Evolutionary conservation across 164 flowering plant species (phyloP), one percentile per base, ranked within the genome.

Genomic region (Houttuynia cordata): DNA sequence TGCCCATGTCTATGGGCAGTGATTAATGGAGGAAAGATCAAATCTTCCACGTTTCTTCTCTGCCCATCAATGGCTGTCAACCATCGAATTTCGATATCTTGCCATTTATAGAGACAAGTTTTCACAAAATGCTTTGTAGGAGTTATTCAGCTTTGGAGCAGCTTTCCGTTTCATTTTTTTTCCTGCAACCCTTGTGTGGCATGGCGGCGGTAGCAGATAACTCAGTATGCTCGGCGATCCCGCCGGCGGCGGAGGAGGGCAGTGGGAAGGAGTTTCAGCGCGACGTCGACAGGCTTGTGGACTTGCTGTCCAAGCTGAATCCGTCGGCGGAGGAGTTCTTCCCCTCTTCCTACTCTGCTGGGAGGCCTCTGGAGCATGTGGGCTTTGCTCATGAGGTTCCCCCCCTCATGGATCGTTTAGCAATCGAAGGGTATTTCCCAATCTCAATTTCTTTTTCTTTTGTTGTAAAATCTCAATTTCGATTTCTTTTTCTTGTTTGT

Each of bases 291-390:
- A 77, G 83, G 65, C 73, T 86, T 58, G 84, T 71, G 58, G 89
- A 86, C 57, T 71, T 82, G 64, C 61, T 86, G 42, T 86, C 93
- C 6, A 86, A 86, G 72, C 64, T 86, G 75, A 86, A 86, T 52
- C 93, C 90, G 24, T 75, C 77, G 67, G 93, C 93, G 12, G 74
- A 81, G 70, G 93, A 86, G 59, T 86, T 86, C 64, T 78, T 86
- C 60, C 93, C 93, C 53, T 78, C 84, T 42, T 78, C 82, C 2
- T 76, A 68, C 45, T 41, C 62, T 53, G 65, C 63, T 20, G 72
- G 69, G 39, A 64, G 74, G 65, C 76, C 70, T 22, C 74, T 45
- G 55, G 8, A 68, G 61, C 68, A 68, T 67, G 63, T 0, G 4
- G 15, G 70, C 53, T 68, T 30, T 56, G 65, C 53, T 30, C 45